phyloP scores from a whole-genome alignment of 257 asterid species.

The Haberlea rhodopensis region DNA sequence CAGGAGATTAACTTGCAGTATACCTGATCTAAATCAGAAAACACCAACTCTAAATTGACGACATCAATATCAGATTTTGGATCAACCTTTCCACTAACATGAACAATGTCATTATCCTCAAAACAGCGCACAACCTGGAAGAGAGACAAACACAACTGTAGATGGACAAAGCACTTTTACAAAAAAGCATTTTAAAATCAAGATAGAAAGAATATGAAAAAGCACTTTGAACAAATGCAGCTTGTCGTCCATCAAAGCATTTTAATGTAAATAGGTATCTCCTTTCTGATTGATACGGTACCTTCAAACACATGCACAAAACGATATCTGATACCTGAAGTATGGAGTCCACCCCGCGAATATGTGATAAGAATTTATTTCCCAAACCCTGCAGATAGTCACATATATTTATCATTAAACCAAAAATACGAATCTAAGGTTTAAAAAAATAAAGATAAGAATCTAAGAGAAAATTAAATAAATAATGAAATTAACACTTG shows the following conservation, averaged over 20 bases:
- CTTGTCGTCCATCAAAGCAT: too few relatives aligned
- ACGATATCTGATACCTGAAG: conserved; percentile 63
- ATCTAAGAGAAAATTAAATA: background rate
- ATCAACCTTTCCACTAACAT: conserved; percentile 35
- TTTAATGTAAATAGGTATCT: too few relatives aligned
- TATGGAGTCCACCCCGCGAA: conserved; percentile 95
- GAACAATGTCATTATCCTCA: conserved; percentile 96
- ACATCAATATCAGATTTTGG: conserved; percentile 29
- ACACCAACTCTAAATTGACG: conserved; percentile 86
- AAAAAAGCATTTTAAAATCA: too few relatives aligned
- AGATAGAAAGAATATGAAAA: too few relatives aligned
- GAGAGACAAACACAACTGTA: background rate
- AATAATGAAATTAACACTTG: conserved; percentile 15
- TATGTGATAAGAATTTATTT: conserved; percentile 90
- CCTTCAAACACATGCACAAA: background rate
- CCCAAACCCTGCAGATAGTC: conserved; percentile 75
- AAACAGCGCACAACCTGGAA: conserved; percentile 18
- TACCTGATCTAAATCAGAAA: conserved; percentile 98
- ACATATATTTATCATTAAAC: background rate
- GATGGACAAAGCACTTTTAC: too few relatives aligned
- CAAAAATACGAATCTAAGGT: background rate
- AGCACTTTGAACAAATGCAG: too few relatives aligned
- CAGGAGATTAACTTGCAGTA: conserved; percentile 21
- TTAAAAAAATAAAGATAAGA: conserved; percentile 22
- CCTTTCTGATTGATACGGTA: too few relatives aligned